phyloP scores from a whole-genome alignment of 2,329 filamentous ascomycete species.

The Leptographium galeiforme region DNA sequence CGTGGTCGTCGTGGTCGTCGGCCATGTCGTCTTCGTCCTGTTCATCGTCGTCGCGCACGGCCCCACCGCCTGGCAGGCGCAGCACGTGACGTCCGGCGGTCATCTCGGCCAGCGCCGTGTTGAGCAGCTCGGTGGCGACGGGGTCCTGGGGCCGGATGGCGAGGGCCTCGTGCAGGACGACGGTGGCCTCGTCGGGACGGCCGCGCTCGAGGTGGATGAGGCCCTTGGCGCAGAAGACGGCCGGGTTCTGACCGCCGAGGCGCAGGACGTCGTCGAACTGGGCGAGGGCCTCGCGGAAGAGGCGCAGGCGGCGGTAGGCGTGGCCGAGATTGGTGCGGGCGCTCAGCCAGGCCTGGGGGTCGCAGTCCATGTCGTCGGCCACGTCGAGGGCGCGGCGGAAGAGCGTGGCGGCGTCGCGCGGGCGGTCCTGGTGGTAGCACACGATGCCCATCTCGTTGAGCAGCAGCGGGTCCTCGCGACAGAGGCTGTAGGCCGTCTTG shows the following conservation, averaged over 20 bases:
- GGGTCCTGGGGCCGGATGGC: conserved; percentile 68
- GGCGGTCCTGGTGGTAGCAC: conserved; percentile 79
- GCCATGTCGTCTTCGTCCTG: not conserved
- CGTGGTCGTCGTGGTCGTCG: not conserved
- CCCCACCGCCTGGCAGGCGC: conserved; percentile 2
- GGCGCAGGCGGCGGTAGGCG: conserved; percentile 60
- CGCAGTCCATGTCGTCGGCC: conserved; percentile 67
- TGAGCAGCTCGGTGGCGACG: conserved; percentile 65
- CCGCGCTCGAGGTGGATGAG: conserved; percentile 70
- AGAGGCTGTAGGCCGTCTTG: conserved; percentile 72
- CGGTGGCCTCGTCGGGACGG: conserved; percentile 62
- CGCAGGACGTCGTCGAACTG: conserved; percentile 83
- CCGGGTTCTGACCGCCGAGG: conserved; percentile 64
- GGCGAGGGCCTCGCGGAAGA: conserved; percentile 56
- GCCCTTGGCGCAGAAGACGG: conserved; percentile 70
- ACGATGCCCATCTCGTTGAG: conserved; percentile 94
- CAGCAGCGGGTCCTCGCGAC: conserved; percentile 73
- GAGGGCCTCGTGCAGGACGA: conserved; percentile 72
- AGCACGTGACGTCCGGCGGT: conserved; percentile 24
- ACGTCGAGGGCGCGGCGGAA: conserved; percentile 69
- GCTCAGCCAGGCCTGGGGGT: conserved; percentile 69
- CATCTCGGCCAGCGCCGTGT: conserved; percentile 55
- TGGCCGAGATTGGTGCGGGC: conserved; percentile 84
- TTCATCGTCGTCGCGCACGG: not conserved
- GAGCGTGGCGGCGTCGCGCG: conserved; percentile 60